Base-by-base conservation (phyloP, 345 rosid species). In the Triadica sebifera region DNA sequence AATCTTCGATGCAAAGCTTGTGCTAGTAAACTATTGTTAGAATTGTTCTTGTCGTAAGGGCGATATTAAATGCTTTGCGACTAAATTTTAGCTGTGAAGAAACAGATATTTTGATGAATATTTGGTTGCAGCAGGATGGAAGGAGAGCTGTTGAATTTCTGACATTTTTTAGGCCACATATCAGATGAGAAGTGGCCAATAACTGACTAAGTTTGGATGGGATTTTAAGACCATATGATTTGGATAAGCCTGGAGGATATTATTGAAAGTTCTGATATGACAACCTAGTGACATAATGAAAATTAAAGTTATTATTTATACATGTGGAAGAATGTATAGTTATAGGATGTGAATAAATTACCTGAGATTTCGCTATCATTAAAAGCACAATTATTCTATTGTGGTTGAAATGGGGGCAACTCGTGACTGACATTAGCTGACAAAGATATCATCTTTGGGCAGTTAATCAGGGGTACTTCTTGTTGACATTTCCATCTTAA, bases 321-420 rank as follows among this genome's bases (percentile, higher is more conserved):
- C 47, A n/a, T 67, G 16, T 34, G 37, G 29, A 51, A 51, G 22
- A 50, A 3, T 19, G 43, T 12, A 50, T 51, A 16, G 71, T 12
- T 19, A 24, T 12, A 24, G 8, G 11, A 50, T 50, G 59, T 17
- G 45, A 11, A 12, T 50, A 68, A 47, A 25, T 67, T 53, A 70
- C 6, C 12, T 0, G 46, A 70, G 63, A 22, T 19, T 53, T 69
- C 74, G 17, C 46, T 20, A 56, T 70, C 45, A 43, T 45, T 58
- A 46, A n/a, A n/a, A 59, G 56, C 43, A 16, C 8, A 71, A 49
- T 46, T 60, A 46, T 0, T 38, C 17, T 12, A 34, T 62, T 61
- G 47, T 72, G 67, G 56, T 72, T 71, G 55, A 71, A 58, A 45
- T 71, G 22, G 24, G 25, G 55, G 52, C 19, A 19, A 16, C 58